phyloP scores from a whole-genome alignment of 2,329 filamentous ascomycete species.

The Tricladium varicosporioides region DNA sequence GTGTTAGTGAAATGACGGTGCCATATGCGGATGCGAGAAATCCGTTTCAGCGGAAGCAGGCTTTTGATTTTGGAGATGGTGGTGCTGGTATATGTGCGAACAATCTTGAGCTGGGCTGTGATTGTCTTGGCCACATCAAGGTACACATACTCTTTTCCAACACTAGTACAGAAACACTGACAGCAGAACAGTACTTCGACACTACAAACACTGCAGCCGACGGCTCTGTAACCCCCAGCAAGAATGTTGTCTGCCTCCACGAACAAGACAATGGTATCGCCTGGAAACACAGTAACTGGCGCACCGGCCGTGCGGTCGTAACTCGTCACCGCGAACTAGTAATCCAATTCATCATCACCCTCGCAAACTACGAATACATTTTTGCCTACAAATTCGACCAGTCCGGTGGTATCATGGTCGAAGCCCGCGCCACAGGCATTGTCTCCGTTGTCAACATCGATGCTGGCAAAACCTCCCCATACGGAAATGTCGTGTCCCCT shows the following conservation, averaged over 20 bases:
- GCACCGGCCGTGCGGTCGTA: constrained; percentile 60
- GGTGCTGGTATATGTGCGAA: constrained; percentile 64
- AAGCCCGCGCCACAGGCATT: constrained; percentile 65
- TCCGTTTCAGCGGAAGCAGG: constrained; percentile 64
- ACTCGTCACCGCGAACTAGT: constrained; percentile 61
- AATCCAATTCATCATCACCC: constrained; percentile 65
- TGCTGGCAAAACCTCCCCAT: constrained; percentile 48
- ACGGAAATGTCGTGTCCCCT: constrained; percentile 59
- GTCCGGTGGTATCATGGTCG: constrained; percentile 57
- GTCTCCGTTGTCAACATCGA: constrained; percentile 55
- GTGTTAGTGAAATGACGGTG: constrained; percentile 60
- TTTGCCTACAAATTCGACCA: constrained; percentile 65
- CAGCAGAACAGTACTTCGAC: constrained; percentile 49
- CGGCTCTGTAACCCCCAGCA: constrained; percentile 51
- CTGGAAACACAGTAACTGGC: constrained; percentile 71
- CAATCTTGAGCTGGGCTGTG: constrained; percentile 65
- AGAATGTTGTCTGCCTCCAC: constrained; percentile 66
- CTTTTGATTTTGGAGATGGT: constrained; percentile 67
- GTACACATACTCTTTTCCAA: neutral
- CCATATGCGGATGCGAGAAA: constrained; percentile 61
- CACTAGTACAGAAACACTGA: constrained; percentile 7
- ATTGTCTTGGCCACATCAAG: constrained; percentile 67
- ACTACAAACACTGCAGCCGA: constrained; percentile 50
- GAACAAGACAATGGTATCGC: constrained; percentile 68
- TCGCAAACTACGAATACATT: constrained; percentile 71